Evolutionary conservation across 192 early-diverging fungal species (phyloP).

Genomic region (Umbelopsis isabellina): DNA sequence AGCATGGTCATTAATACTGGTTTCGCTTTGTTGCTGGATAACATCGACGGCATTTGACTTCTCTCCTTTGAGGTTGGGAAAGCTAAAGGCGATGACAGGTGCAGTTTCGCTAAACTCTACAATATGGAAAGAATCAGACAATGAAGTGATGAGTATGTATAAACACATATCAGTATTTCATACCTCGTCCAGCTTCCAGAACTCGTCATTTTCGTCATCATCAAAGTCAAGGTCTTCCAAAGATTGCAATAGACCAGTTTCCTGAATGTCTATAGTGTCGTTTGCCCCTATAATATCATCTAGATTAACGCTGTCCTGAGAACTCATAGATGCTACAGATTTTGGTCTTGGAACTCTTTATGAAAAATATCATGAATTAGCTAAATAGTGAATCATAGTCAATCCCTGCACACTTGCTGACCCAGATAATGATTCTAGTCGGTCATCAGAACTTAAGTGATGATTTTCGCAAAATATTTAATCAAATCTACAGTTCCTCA

Average conservation of each 20-base stretch:
- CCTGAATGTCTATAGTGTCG: slow-evolving; percentile 34
- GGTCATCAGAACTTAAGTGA: no score
- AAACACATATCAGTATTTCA: neutral
- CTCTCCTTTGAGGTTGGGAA: neutral
- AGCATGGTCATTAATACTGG: neutral
- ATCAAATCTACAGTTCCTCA: no score
- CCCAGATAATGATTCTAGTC: neutral
- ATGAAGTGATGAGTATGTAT: neutral
- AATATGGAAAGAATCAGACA: neutral
- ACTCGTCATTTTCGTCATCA: slow-evolving; percentile 39
- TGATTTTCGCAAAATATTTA: no score
- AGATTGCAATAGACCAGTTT: slow-evolving; percentile 32
- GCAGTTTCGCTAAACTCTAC: neutral
- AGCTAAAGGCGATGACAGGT: neutral
- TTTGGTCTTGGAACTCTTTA: slow-evolving; percentile 17
- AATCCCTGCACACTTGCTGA: neutral
- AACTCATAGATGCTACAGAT: slow-evolving; percentile 27
- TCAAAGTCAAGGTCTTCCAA: slow-evolving; percentile 35
- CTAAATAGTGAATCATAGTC: neutral
- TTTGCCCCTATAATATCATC: slow-evolving; percentile 39
- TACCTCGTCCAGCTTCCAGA: slow-evolving; percentile 33
- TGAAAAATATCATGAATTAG: neutral
- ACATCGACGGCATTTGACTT: neutral
- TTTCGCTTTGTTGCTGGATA: neutral
- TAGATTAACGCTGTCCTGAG: slow-evolving; percentile 40